Evolutionary conservation across 495 filamentous ascomycete species (phyloP).

Genomic region (Podospora sp.): DNA sequence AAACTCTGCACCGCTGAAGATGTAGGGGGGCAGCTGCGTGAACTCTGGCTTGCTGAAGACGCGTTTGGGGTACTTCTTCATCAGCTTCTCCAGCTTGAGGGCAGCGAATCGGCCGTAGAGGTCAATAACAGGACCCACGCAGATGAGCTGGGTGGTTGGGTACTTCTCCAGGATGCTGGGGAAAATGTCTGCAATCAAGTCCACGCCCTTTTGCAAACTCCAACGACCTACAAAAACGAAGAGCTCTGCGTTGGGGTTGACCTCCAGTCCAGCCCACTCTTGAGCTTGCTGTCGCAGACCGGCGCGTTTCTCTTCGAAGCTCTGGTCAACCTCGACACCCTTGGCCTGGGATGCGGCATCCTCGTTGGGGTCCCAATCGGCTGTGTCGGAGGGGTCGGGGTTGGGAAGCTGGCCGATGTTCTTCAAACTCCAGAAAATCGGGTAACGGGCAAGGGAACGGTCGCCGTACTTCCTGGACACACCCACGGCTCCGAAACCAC

Average conservation of each 20-base stretch:
- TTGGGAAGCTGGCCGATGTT: conserved; percentile 72
- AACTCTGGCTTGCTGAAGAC: conserved; percentile 76
- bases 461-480: conserved; percentile 75
- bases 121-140: conserved; percentile 73
- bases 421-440: conserved; percentile 73
- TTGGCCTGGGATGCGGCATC: conserved; percentile 44
- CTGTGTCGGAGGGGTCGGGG: conserved; percentile 72
- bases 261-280: conserved; percentile 70
- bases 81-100: conserved; percentile 66
- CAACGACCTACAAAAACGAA: conserved; percentile 77
- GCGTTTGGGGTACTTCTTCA: conserved; percentile 68
- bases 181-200: conserved; percentile 74
- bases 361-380: conserved; percentile 59
- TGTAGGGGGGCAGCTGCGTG: conserved; percentile 67
- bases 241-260: conserved; percentile 66
- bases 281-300: conserved; percentile 67
- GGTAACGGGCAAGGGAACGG: conserved; percentile 70
- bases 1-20: conserved; percentile 77
- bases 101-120: conserved; percentile 76
- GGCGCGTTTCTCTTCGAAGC: conserved; percentile 56
- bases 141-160: conserved; percentile 66
- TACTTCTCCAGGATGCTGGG: conserved; percentile 65
- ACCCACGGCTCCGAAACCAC: conserved; percentile 72
- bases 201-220: conserved; percentile 78
- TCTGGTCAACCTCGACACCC: conserved; percentile 55